Evolutionary conservation across 257 asterid genomes (phyloP), one percentile per base, ranked within the genome.

Genomic region (Solanum pinnatisectum): DNA sequence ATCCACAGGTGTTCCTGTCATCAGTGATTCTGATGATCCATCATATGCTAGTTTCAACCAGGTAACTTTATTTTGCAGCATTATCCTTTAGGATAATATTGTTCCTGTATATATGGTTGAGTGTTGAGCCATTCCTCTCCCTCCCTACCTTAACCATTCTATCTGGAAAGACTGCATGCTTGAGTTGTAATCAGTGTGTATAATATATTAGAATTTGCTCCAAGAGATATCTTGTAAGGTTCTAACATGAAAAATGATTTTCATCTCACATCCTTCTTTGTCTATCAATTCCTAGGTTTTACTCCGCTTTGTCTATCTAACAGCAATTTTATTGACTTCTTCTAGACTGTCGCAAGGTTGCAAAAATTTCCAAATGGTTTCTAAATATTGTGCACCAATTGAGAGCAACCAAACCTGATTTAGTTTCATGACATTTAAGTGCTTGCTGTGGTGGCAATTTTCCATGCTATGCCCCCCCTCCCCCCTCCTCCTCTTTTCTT

Each of bases 11-110:
- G 79, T 88, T 90, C 95, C 94, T 42, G 90, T 93, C 74, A 86
- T 93, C 11, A 86, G 82, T 77, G 97, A 95, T 91, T 93, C 89
- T 81, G 93, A 90, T 87, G 98, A 95, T 90, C 90, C 92, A 70
- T 94, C 96, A 14, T 96, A 89, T 56, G 88, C 85, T 46, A 93
- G 89, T 93, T 97, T 97, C 93, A 93, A 92, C 90, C 95, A 97
- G 98, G 98, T 96, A 72, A 30, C 27, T 16, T 36, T 52, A 74
- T 30, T 33, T 86, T 30, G 56, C 73, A 52, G 68, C 76, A 46
- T 72, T 14, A 46, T 86, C 56, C 13, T 32, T 0, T 14, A 32
- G 67, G 32, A 15, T 33, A 14, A 73, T 82, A 65, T 15, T 81
- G 42, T 81, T 46, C 85, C 27, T 81, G 16, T 5, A 30, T 30